Conservation (phyloP, 768 basidiomycete genomes). For the Termitomyces sp. region DNA sequence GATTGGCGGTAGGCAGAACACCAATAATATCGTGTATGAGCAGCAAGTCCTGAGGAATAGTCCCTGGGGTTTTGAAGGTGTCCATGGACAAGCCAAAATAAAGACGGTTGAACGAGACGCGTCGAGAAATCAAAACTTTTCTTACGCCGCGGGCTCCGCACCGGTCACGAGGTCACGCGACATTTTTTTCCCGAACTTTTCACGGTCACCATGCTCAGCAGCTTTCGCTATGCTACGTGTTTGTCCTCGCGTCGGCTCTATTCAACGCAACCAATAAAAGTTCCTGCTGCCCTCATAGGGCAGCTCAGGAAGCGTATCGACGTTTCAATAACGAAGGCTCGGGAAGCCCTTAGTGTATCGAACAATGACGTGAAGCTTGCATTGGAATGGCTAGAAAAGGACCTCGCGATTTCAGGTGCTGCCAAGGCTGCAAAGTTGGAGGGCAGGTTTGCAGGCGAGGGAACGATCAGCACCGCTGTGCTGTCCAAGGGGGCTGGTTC, state of each 20-base stretch:
- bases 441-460: slow-evolving; percentile 69
- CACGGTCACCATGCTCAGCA: slow-evolving; percentile 14
- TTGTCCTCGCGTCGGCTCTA: slow-evolving; percentile 35
- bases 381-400: slow-evolving; percentile 75
- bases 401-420: slow-evolving; percentile 65
- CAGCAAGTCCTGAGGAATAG: slow-evolving; percentile 67
- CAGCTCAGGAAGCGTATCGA: slow-evolving; percentile 78
- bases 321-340: slow-evolving; percentile 83
- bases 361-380: slow-evolving; percentile 73
- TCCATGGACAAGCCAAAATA: slow-evolving; percentile 23
- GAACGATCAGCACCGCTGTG: slow-evolving; percentile 72
- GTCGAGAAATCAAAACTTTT: slow-evolving; percentile 12
- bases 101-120: slow-evolving; percentile 4
- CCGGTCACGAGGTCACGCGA: slow-evolving; percentile 14
- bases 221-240: slow-evolving; percentile 13
- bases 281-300: slow-evolving; percentile 74
- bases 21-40: slow-evolving; percentile 68
- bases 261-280: slow-evolving; percentile 48
- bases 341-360: slow-evolving; percentile 74
- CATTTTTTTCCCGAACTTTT: slow-evolving; percentile 13
- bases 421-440: slow-evolving; percentile 82
- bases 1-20: slow-evolving; percentile 6
- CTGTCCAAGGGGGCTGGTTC: slow-evolving; percentile 57
- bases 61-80: slow-evolving; percentile 56
- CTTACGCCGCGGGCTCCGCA: neutral